Evolutionary conservation across 2,329 filamentous ascomycete genomes (phyloP).

Genomic region (Myrmaecium sp.): DNA sequence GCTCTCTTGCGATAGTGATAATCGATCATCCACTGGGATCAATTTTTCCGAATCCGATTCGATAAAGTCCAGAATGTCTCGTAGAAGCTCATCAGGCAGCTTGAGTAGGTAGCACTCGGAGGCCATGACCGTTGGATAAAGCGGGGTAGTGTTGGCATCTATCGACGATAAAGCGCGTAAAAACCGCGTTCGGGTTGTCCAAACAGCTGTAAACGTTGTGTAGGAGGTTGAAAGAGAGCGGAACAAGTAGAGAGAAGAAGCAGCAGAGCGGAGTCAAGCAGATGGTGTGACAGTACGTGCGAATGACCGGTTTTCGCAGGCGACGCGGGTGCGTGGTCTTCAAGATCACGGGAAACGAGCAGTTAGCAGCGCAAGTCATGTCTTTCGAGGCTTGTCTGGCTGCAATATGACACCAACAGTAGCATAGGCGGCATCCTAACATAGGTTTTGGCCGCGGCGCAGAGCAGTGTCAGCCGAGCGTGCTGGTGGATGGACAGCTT

Average conservation of each 20-base stretch:
- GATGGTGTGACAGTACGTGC: background rate
- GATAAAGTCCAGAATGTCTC: constrained; percentile 34
- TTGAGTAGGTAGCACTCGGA: constrained; percentile 11
- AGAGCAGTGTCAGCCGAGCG: constrained; percentile 7
- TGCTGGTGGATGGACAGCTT: constrained; percentile 6
- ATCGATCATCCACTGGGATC: constrained; percentile 31
- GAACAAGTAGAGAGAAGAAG: background rate
- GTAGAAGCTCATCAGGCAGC: constrained; percentile 33
- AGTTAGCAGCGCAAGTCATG: background rate
- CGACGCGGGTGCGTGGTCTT: background rate
- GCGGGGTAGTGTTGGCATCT: constrained; percentile 13
- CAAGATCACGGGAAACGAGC: too few relatives aligned
- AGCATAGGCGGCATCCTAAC: background rate
- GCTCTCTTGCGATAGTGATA: constrained; percentile 35
- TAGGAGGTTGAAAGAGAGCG: background rate
- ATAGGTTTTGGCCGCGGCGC: too few relatives aligned
- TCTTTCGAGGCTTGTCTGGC: constrained; percentile 1
- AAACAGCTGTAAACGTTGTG: too few relatives aligned
- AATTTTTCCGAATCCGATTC: constrained; percentile 34
- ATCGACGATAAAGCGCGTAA: too few relatives aligned
- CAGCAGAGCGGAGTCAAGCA: constrained; percentile 1
- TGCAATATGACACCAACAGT: constrained; percentile 3
- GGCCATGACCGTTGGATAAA: constrained; percentile 10
- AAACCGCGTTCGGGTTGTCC: too few relatives aligned
- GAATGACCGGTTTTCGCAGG: background rate